Evolutionary conservation across 169 alveolate species (phyloP), one percentile per base, ranked within the genome.

Genomic region (Eimeria acervulina): DNA sequence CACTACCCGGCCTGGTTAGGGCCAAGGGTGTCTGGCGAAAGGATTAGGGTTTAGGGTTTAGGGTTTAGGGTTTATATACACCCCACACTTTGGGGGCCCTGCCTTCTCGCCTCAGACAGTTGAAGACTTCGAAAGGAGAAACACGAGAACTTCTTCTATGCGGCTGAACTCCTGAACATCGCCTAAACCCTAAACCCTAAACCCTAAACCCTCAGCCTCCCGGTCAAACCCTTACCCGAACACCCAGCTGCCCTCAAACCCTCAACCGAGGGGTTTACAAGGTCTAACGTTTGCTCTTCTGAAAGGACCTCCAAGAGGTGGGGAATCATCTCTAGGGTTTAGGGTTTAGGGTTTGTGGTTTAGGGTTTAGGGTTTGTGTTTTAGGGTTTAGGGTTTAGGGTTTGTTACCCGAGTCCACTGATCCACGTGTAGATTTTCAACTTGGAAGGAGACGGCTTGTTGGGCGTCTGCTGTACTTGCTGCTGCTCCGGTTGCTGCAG

Each of bases 251-350:
- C n/a, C n/a, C 55, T 47, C 55, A 47, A 47, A 47, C 55, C 55
- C 55, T 47, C 55, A 47, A 12, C 12, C 12, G 55, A 47, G 55
- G 55, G 55, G 5, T 47, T 47, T 47, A 47, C 55, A 12, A 47
- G 5, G 12, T 47, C 5, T 12, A 47, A 12, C 55, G n/a, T n/a
- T n/a, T n/a, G n/a, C n/a, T n/a, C n/a, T n/a, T 47, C 12, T 47
- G 55, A 47, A 47, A 12, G 12, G 19, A 7, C 12, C 55, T 47
- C 55, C 19, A 5, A 47, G 55, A 5, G 55, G 5, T 47, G 5
- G 55, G 5, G 55, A 47, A 47, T 47, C 55, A 47, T 47, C 55
- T 76, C 8, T 76, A 76, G 87, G 87, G 55, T 76, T 76, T 76
- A 76, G 80, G 80, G 80, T 55, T 23, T 55, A 19, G 26, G 55